Evolutionary conservation across 345 rosid species (phyloP).

Genomic region (Eucalyptus marginata): DNA sequence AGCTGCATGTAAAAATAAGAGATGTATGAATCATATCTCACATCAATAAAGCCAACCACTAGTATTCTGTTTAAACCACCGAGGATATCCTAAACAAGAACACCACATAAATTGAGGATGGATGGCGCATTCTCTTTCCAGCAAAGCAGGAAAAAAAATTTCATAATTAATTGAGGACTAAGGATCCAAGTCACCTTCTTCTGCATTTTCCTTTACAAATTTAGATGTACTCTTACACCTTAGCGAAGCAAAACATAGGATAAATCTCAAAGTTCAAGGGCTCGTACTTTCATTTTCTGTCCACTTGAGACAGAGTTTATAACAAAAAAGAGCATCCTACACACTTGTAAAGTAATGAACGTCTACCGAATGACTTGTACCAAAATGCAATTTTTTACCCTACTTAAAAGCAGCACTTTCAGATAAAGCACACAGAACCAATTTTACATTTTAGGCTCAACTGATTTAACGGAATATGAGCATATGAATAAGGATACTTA

Average conservation of each 20-base stretch:
- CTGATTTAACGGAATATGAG: not conserved
- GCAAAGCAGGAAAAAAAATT: not conserved
- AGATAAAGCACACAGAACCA: not conserved
- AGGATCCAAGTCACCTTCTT: not conserved
- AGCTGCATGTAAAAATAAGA: constrained; percentile 30
- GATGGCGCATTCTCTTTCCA: not conserved
- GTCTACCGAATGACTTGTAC: not conserved
- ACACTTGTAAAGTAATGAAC: not conserved
- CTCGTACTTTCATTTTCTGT: not conserved
- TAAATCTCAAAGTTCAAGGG: not conserved
- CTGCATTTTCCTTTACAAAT: not conserved
- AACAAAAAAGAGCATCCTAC: not conserved
- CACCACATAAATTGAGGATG: not conserved
- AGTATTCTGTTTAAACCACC: not conserved
- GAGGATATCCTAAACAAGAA: not conserved
- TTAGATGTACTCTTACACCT: not conserved
- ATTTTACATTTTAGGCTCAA: not conserved
- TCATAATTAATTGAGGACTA: not conserved
- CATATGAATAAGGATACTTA: not conserved
- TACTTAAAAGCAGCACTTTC: not conserved
- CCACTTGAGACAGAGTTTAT: not conserved
- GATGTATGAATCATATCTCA: not conserved
- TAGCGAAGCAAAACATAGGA: not conserved
- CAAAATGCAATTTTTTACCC: not conserved
- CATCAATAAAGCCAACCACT: not conserved